Evolutionary conservation across 2,329 filamentous ascomycete genomes (phyloP).

Genomic region (Diaporthe sp.): DNA sequence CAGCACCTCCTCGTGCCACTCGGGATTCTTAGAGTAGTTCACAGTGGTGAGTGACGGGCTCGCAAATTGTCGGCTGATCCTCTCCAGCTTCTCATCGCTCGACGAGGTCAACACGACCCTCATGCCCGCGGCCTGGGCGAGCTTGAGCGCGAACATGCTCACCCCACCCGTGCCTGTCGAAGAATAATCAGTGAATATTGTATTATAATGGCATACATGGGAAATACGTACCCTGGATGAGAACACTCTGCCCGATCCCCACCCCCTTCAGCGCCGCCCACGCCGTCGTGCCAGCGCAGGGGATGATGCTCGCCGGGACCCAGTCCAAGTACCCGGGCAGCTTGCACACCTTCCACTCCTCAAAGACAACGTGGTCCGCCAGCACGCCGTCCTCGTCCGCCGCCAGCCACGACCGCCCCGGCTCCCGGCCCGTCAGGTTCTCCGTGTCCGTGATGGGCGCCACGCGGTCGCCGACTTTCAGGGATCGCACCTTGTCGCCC

Average conservation of each 20-base stretch:
- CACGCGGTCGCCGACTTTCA: neutral
- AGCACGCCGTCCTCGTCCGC: neutral
- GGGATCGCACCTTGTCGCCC: neutral
- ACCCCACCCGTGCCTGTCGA: neutral
- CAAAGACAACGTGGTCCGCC: neutral
- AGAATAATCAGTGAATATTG: neutral
- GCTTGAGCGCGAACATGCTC: conserved; percentile 14
- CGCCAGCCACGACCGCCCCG: neutral
- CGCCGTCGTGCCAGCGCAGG: neutral
- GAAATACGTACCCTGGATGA: neutral
- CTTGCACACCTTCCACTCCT: conserved; percentile 3
- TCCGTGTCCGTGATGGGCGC: neutral
- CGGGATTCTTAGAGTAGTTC: neutral
- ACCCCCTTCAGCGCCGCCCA: conserved; percentile 2
- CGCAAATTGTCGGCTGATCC: neutral
- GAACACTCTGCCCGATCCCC: neutral
- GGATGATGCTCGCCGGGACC: neutral
- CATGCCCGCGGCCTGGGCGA: neutral
- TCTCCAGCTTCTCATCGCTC: conserved; percentile 8
- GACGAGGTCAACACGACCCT: neutral
- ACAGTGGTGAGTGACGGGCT: neutral
- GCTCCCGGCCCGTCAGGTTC: neutral
- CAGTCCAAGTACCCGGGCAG: neutral
- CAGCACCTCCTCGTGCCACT: neutral
- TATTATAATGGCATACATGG: neutral